These are phyloP conservation scores for Coemansia sp. DNA, from an alignment of 192 early-diverging fungal species.

Conservation along the genomic window DNA sequence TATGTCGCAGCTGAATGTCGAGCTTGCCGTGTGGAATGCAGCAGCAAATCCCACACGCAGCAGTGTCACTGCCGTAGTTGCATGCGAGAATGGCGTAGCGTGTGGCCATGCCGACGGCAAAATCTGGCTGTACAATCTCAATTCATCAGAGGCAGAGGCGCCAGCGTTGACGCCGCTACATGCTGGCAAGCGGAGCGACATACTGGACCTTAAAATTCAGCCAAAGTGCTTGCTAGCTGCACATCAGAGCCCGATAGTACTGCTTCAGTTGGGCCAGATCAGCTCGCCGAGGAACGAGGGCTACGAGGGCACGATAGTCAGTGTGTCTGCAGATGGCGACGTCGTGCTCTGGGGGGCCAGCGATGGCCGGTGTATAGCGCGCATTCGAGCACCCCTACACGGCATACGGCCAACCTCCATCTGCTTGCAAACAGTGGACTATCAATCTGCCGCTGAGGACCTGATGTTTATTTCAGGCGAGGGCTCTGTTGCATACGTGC, in stretches of 20 bases:
- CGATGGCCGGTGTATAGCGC: slow-evolving; percentile 47
- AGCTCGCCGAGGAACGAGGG: slow-evolving; percentile 31
- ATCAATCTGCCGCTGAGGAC: slow-evolving; percentile 42
- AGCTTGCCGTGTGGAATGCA: slow-evolving; percentile 43
- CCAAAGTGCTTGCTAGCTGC: slow-evolving; percentile 35
- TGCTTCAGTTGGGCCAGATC: slow-evolving; percentile 25
- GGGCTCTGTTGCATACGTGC: slow-evolving; percentile 20
- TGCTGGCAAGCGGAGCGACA: background rate
- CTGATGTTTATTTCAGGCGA: slow-evolving; percentile 44
- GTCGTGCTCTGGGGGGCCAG: slow-evolving; percentile 35
- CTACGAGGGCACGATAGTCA: slow-evolving; percentile 34
- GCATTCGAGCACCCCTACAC: slow-evolving; percentile 23
- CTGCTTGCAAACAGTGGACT: slow-evolving; percentile 34
- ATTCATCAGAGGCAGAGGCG: background rate
- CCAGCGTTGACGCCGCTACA: background rate
- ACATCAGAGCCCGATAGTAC: slow-evolving; percentile 26
- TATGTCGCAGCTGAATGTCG: slow-evolving; percentile 30
- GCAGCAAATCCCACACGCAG: slow-evolving; percentile 32
- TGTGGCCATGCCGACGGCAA: slow-evolving; percentile 42
- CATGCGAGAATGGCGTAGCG: slow-evolving; percentile 28
- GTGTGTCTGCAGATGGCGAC: slow-evolving; percentile 39
- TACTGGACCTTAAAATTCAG: slow-evolving; percentile 3
- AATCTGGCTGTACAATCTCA: slow-evolving; percentile 46
- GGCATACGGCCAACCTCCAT: slow-evolving; percentile 26
- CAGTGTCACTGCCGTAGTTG: slow-evolving; percentile 27